Evolutionary conservation across 257 asterid genomes (phyloP).

Genomic region (Buddleja alternifolia): DNA sequence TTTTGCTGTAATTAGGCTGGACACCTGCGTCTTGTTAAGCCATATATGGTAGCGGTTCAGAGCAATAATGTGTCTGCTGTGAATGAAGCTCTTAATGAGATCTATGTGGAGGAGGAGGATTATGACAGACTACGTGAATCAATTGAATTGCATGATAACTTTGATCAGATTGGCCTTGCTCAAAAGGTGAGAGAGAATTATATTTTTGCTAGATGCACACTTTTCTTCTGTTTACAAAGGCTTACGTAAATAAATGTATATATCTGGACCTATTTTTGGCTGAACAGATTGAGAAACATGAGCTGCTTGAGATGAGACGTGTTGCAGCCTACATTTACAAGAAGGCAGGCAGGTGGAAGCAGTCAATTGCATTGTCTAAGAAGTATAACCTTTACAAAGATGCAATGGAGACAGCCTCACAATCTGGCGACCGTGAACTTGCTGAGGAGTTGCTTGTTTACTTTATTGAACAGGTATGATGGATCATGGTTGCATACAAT

Average conservation of each 20-base stretch:
- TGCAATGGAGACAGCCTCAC: slow-evolving; percentile 99
- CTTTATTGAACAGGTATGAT: slow-evolving; percentile 79
- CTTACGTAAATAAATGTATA: not conserved
- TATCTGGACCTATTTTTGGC: not conserved
- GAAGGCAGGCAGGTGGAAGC: slow-evolving; percentile 98
- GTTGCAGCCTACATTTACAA: slow-evolving; percentile 96
- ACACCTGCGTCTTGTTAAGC: slow-evolving; percentile 86
- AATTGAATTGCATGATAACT: slow-evolving; percentile 80
- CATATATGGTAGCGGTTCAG: slow-evolving; percentile 96
- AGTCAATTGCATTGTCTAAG: slow-evolving; percentile 92
- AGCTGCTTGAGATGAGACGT: slow-evolving; percentile 97
- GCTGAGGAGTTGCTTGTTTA: slow-evolving; percentile 95
- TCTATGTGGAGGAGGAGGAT: slow-evolving; percentile 92
- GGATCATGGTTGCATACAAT: not conserved
- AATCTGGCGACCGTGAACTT: slow-evolving; percentile 96
- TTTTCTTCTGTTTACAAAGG: slow-evolving; percentile 1
- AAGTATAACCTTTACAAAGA: slow-evolving; percentile 89
- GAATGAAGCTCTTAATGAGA: slow-evolving; percentile 91
- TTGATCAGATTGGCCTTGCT: slow-evolving; percentile 94
- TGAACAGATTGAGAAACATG: slow-evolving; percentile 90
- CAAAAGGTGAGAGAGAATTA: slow-evolving; percentile 73
- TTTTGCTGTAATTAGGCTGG: slow-evolving; percentile 65
- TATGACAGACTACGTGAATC: slow-evolving; percentile 92
- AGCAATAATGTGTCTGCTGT: slow-evolving; percentile 92
- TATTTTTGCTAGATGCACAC: not conserved